These are phyloP conservation scores for Sporisorium reilianum DNA, from an alignment of 1,284 basidiomycete species.

Conservation along the genomic window DNA sequence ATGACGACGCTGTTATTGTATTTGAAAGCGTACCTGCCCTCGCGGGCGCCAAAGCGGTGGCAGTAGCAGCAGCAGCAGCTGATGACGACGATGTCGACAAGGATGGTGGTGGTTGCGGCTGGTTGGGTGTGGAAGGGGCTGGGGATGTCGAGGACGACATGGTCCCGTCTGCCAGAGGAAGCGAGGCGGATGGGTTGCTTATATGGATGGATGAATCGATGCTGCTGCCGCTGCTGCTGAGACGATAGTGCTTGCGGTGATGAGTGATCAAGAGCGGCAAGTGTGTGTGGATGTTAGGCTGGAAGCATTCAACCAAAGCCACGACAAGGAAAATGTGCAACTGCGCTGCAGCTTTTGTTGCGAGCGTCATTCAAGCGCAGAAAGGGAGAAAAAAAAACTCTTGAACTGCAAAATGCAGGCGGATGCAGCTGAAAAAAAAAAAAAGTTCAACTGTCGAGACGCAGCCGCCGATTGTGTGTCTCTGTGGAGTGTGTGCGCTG, in stretches of 20 bases:
- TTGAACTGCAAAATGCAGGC: too few species aligned
- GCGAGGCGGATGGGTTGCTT: neutral
- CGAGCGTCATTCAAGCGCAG: too few species aligned
- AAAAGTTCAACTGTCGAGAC: too few species aligned
- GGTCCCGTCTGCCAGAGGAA: constrained; percentile 9
- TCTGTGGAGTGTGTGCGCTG: too few species aligned
- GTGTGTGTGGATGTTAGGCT: too few species aligned
- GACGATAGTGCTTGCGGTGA: neutral
- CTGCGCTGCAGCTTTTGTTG: too few species aligned
- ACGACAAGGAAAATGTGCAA: too few species aligned
- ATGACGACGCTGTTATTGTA: constrained; percentile 4
- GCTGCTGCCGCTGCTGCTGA: constrained; percentile 1
- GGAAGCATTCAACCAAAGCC: too few species aligned
- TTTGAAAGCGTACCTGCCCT: constrained; percentile 6
- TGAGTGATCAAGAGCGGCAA: neutral
- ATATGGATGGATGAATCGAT: constrained; percentile 1
- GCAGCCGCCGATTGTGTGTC: too few species aligned
- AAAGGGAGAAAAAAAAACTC: too few species aligned
- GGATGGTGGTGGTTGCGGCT: neutral
- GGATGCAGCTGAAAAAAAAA: too few species aligned
- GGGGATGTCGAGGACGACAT: constrained; percentile 38
- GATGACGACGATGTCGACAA: neutral
- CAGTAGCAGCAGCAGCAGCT: neutral
- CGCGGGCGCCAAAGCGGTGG: constrained; percentile 7
- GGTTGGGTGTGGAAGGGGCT: neutral